phyloP scores from a whole-genome alignment of 768 basidiomycete genomes.

The Tephrocybe sp. region DNA sequence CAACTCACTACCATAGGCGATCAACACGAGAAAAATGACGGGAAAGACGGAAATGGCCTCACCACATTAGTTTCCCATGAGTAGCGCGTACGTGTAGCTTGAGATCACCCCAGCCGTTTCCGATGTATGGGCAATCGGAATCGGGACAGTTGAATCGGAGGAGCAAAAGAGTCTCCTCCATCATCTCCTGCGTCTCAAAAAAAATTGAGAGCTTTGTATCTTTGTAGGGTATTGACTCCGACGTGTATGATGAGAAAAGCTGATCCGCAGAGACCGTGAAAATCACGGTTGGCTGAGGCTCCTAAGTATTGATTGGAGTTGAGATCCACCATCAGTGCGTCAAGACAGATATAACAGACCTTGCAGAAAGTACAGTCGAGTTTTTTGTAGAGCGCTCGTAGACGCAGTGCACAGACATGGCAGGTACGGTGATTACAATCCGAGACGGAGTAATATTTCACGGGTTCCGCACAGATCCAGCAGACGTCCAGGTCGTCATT shows the following conservation, averaged over 20 bases:
- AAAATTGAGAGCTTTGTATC: conserved; percentile 74
- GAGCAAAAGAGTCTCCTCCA: conserved; percentile 90
- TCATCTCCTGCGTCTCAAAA: conserved; percentile 92
- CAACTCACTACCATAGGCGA: conserved; percentile 63
- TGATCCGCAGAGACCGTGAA: conserved; percentile 70
- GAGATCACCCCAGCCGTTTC: conserved; percentile 86
- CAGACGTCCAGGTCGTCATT: conserved; percentile 52
- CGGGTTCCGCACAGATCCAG: conserved; percentile 94
- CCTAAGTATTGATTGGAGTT: conserved; percentile 42
- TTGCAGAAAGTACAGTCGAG: conserved; percentile 96
- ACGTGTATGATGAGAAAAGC: conserved; percentile 57
- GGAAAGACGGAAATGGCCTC: conserved; percentile 21
- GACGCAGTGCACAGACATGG: conserved; percentile 87
- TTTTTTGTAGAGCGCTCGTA: conserved; percentile 93
- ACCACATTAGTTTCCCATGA: conserved; percentile 87
- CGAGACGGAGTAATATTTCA: conserved; percentile 87
- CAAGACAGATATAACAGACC: conserved; percentile 39
- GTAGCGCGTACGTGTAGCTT: conserved; percentile 77
- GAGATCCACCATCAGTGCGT: neutral
- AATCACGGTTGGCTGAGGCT: conserved; percentile 71
- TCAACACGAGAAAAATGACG: neutral
- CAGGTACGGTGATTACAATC: conserved; percentile 95
- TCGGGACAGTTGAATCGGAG: conserved; percentile 96
- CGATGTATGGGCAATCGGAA: conserved; percentile 78
- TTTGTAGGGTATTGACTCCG: conserved; percentile 57